Percentiles rank a stretch among this genome's conserved stretches.
Conservation (phyloP, 2,329 filamentous ascomycete genomes). For the Parastagonospora avenae region DNA sequence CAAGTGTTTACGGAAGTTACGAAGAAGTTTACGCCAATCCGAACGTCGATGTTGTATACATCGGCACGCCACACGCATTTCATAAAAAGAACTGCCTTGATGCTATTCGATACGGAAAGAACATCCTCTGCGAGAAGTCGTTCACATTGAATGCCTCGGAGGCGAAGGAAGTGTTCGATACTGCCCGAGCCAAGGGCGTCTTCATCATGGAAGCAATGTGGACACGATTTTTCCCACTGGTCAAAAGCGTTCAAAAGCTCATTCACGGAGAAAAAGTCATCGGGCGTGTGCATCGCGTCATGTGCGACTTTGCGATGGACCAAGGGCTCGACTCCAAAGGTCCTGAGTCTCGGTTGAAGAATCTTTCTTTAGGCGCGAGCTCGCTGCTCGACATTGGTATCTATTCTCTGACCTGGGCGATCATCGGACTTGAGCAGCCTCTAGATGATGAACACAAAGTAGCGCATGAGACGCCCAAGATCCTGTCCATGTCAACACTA, state of each 20-base stretch:
- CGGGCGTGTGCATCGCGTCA: conserved; percentile 51
- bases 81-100: conserved; percentile 87
- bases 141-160: conserved; percentile 81
- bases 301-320: conserved; percentile 23
- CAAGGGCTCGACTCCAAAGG: conserved; percentile 55
- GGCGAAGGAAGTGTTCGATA: conserved; percentile 70
- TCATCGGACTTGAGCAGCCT: neutral
- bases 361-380: conserved; percentile 77
- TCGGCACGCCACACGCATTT: conserved; percentile 84
- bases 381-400: conserved; percentile 80
- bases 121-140: conserved; percentile 85
- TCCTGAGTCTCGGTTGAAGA: conserved; percentile 66
- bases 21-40: conserved; percentile 75
- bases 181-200: conserved; percentile 65
- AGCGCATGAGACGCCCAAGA: neutral
- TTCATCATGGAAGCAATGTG: conserved; percentile 65
- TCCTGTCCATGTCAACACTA: neutral
- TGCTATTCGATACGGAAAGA: conserved; percentile 76
- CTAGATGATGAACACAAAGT: neutral
- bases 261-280: conserved; percentile 54
- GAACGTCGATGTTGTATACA: conserved; percentile 80
- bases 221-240: conserved; percentile 85
- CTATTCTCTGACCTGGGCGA: conserved; percentile 77
- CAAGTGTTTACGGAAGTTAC: conserved; percentile 71
- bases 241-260: conserved; percentile 70